Evolutionary conservation across 805 yeast genomes (phyloP).

Genomic region (Metschnikowia colocasiae): DNA sequence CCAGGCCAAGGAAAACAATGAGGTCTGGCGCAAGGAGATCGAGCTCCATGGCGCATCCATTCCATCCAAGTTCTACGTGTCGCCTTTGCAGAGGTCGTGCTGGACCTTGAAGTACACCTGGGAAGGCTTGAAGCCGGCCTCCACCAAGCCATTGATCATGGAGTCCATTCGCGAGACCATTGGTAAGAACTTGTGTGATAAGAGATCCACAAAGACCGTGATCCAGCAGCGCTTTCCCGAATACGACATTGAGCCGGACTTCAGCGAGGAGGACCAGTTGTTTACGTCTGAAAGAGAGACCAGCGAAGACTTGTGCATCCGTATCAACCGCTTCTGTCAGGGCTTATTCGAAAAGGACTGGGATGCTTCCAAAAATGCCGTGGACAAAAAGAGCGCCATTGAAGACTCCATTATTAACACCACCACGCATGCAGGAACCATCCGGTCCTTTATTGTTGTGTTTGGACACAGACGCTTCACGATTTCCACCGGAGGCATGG

Average conservation of each 20-base stretch:
- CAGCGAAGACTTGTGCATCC: constrained; percentile 44
- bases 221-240: constrained; percentile 38
- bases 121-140: constrained; percentile 30
- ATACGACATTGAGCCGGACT: constrained; percentile 42
- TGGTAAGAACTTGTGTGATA: constrained; percentile 60
- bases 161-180: constrained; percentile 60
- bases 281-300: constrained; percentile 48
- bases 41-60: constrained; percentile 46
- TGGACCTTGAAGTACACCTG: constrained; percentile 54
- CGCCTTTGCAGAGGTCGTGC: constrained; percentile 64
- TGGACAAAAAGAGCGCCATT: constrained; percentile 23
- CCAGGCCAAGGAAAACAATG: constrained; percentile 52
- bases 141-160: constrained; percentile 23
- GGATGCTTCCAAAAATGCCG: constrained; percentile 11
- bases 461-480: constrained; percentile 54
- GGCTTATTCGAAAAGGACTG: constrained; percentile 25
- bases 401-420: constrained; percentile 36
- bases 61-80: constrained; percentile 54
- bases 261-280: constrained; percentile 47
- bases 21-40: constrained; percentile 43
- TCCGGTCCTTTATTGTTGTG: constrained; percentile 48
- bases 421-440: constrained; percentile 63
- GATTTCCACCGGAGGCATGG: constrained; percentile 64
- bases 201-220: constrained; percentile 41
- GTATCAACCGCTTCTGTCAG: constrained; percentile 47